These are phyloP conservation scores for Ustulina deusta DNA, from an alignment of 2,329 filamentous ascomycete species.

Conservation along the genomic window DNA sequence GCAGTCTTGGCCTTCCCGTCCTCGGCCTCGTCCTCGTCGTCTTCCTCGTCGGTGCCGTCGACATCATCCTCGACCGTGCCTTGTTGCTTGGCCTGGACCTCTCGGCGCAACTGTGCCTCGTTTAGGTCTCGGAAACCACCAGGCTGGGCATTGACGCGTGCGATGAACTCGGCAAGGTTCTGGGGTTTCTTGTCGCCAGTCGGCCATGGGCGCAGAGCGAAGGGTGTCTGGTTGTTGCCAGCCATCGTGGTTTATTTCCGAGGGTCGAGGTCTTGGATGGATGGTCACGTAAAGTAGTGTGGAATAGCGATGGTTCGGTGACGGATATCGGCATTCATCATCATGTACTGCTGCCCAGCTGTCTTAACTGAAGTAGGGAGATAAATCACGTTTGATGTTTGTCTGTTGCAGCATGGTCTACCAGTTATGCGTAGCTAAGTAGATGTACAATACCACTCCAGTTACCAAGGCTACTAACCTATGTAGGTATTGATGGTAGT, in stretches of 20 bases:
- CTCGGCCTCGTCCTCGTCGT: slow-evolving; percentile 55
- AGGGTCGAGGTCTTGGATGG: slow-evolving; percentile 6
- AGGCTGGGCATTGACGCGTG: slow-evolving; percentile 80
- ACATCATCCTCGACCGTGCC: slow-evolving; percentile 57
- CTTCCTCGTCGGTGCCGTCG: slow-evolving; percentile 58
- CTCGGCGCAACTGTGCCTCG: slow-evolving; percentile 76
- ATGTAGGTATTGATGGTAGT: background rate
- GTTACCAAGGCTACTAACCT: background rate
- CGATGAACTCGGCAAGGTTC: slow-evolving; percentile 79
- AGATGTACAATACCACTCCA: background rate
- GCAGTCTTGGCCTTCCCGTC: slow-evolving; percentile 55
- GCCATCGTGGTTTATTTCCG: slow-evolving; percentile 40
- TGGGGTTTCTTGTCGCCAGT: slow-evolving; percentile 67
- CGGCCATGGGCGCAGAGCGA: slow-evolving; percentile 75
- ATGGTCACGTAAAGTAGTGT: background rate
- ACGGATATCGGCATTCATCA: background rate
- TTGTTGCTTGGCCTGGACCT: slow-evolving; percentile 67
- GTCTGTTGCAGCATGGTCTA: background rate
- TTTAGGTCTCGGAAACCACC: slow-evolving; percentile 86
- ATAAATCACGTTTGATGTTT: background rate
- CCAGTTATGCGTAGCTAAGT: background rate
- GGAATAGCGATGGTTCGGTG: background rate
- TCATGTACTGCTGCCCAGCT: background rate
- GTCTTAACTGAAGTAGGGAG: background rate
- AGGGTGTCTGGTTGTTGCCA: slow-evolving; percentile 49